Conservation (phyloP, 2,329 filamentous ascomycete genomes). For the Alternaria arbusti region DNA sequence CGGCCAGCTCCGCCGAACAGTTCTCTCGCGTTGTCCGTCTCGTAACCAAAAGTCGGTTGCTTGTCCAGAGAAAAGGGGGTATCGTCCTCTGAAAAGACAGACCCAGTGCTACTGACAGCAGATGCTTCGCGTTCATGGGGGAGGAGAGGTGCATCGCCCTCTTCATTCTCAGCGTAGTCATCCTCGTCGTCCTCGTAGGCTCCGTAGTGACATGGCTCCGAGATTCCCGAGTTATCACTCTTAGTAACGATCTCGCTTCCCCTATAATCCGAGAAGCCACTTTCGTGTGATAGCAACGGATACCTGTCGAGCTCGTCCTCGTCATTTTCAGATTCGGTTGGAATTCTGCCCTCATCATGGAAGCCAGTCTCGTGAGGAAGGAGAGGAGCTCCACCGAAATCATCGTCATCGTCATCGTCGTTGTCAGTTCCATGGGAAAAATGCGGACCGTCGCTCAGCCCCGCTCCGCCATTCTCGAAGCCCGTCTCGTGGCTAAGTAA, state of each 20-base stretch:
- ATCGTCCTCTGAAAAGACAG: conserved; percentile 21
- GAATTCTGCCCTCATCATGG: conserved; percentile 4
- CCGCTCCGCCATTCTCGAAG: neutral
- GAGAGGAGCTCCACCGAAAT: conserved; percentile 20
- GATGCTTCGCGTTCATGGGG: conserved; percentile 29
- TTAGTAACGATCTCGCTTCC: conserved; percentile 21
- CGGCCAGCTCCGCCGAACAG: conserved; percentile 15
- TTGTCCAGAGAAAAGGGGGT: conserved; percentile 3
- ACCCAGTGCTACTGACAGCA: conserved; percentile 17
- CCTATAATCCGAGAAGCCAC: conserved; percentile 23
- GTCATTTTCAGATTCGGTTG: conserved; percentile 18
- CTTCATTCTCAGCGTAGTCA: conserved; percentile 1
- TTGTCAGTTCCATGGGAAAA: conserved; percentile 18
- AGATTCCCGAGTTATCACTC: conserved; percentile 17
- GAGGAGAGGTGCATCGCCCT: conserved; percentile 25
- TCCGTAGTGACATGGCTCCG: conserved; percentile 17
- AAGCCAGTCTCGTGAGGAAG: conserved; percentile 29
- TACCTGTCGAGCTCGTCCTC: conserved; percentile 33
- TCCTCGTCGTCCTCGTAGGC: conserved; percentile 5
- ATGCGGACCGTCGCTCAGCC: conserved; percentile 18
- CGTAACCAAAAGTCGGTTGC: conserved; percentile 18
- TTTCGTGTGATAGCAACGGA: conserved; percentile 49
- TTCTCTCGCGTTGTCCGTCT: conserved; percentile 10
- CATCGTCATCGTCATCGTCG: conserved; percentile 1
- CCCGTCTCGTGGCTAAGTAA: conserved; percentile 23